These are phyloP conservation scores for Omphalotus olearius DNA, from an alignment of 1,284 basidiomycete species.

Conservation along the genomic window DNA sequence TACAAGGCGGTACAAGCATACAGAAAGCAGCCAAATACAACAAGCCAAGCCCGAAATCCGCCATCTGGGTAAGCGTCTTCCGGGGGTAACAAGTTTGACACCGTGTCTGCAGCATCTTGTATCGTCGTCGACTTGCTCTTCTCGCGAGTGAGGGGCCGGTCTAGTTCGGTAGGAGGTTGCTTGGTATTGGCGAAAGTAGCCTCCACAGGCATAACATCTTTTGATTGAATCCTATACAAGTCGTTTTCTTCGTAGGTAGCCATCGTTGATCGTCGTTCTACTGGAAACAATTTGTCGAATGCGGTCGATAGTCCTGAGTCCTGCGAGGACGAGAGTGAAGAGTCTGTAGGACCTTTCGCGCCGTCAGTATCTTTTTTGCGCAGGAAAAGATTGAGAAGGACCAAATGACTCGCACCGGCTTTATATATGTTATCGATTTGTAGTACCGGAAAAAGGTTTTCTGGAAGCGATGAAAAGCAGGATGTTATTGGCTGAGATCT, in stretches of 20 bases:
- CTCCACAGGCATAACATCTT: constrained; percentile 10
- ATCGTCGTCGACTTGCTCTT: background rate
- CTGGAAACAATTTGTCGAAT: too few species aligned
- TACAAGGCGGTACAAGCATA: constrained; percentile 13
- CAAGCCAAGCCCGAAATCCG: constrained; percentile 14
- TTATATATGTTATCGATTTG: too few species aligned
- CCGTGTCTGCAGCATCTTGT: background rate
- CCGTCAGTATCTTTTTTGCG: too few species aligned
- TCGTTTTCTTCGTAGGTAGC: background rate
- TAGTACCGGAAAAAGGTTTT: too few species aligned
- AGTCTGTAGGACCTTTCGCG: too few species aligned
- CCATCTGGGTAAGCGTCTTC: constrained; percentile 8
- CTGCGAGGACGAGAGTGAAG: too few species aligned
- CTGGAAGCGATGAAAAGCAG: too few species aligned
- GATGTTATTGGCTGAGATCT: too few species aligned
- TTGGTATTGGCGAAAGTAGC: constrained; percentile 6
- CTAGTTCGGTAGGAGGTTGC: background rate
- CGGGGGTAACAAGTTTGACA: background rate
- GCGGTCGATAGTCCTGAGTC: too few species aligned
- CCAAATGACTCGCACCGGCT: too few species aligned
- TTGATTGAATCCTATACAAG: constrained; percentile 7
- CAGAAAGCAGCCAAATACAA: constrained; percentile 14
- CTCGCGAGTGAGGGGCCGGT: constrained; percentile 1
- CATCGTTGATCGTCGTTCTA: too few species aligned
- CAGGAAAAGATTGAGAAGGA: too few species aligned